These are phyloP conservation scores for Limonium bicolor DNA, from an alignment of 148 eudicot species.

Conservation along the genomic window DNA sequence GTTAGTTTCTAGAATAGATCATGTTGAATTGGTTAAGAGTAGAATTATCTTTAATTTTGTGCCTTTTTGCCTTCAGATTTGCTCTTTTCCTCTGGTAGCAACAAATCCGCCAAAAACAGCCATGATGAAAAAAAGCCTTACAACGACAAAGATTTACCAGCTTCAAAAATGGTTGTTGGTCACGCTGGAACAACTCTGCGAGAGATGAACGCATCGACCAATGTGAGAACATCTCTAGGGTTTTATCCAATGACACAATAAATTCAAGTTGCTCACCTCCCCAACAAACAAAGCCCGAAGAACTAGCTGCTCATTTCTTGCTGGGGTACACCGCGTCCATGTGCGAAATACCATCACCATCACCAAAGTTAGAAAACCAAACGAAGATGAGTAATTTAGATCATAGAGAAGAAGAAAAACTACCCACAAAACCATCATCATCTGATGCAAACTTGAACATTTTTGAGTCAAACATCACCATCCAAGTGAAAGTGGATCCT, in stretches of 20 bases:
- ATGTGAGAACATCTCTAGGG: constrained; percentile 11
- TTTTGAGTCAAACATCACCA: constrained; percentile 33
- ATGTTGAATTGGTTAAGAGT: not conserved
- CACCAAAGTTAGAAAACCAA: constrained; percentile 21
- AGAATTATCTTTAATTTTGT: not conserved
- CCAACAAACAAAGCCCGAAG: constrained; percentile 27
- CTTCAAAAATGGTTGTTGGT: constrained; percentile 12
- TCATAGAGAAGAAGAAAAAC: too few relatives aligned
- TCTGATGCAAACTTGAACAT: constrained; percentile 28
- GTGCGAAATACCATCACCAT: constrained; percentile 24
- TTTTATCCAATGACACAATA: constrained; percentile 8
- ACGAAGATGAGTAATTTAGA: too few relatives aligned
- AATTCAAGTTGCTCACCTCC: constrained; percentile 16
- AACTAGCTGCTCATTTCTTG: constrained; percentile 19
- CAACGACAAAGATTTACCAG: constrained; percentile 10
- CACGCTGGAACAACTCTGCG: constrained; percentile 14
- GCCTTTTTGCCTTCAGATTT: not conserved
- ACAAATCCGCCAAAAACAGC: not conserved
- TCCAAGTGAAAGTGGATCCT: constrained; percentile 29
- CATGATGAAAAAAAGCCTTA: not conserved
- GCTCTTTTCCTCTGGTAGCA: not conserved
- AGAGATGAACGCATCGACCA: constrained; percentile 30
- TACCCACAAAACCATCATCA: too few relatives aligned
- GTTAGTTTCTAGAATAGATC: not conserved
- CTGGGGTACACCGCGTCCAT: constrained; percentile 33